Conservation (phyloP, 106 monocot genomes). For the Ottelia alismoides region DNA sequence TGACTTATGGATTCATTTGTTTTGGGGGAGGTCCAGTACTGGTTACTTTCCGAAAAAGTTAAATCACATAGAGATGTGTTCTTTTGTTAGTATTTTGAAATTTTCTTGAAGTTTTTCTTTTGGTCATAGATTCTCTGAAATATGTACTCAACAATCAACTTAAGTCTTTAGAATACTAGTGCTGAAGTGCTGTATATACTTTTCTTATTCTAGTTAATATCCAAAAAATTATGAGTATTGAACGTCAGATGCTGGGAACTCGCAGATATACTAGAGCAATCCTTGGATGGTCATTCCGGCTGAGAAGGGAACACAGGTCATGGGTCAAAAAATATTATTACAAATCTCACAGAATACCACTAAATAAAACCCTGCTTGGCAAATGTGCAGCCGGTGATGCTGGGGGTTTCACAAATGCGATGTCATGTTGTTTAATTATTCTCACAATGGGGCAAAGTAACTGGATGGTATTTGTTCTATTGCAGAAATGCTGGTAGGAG, state of each 20-base stretch:
- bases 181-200: conserved; percentile 12
- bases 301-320: conserved; percentile 37
- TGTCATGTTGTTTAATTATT: conserved; percentile 26
- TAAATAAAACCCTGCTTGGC: conserved; percentile 14
- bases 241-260: conserved; percentile 50
- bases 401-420: conserved; percentile 19
- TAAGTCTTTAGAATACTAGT: neutral
- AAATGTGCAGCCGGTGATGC: conserved; percentile 12
- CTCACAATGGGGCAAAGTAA: conserved; percentile 9
- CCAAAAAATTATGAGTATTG: conserved; percentile 47
- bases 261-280: conserved; percentile 69
- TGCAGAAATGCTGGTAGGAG: conserved; percentile 31
- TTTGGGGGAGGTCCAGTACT: too few species aligned
- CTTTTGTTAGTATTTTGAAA: too few species aligned
- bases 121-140: too few species aligned
- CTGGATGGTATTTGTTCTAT: conserved; percentile 25
- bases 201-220: conserved; percentile 11
- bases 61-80: too few species aligned
- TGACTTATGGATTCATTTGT: too few species aligned
- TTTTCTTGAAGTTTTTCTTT: too few species aligned
- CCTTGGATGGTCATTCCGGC: conserved; percentile 43
- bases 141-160: too few species aligned
- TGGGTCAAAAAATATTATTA: conserved; percentile 21
- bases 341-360: conserved; percentile 5
- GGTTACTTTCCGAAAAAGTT: too few species aligned